Conservation (phyloP, 2,329 filamentous ascomycete species). For the Pestalotiopsis sp. region DNA sequence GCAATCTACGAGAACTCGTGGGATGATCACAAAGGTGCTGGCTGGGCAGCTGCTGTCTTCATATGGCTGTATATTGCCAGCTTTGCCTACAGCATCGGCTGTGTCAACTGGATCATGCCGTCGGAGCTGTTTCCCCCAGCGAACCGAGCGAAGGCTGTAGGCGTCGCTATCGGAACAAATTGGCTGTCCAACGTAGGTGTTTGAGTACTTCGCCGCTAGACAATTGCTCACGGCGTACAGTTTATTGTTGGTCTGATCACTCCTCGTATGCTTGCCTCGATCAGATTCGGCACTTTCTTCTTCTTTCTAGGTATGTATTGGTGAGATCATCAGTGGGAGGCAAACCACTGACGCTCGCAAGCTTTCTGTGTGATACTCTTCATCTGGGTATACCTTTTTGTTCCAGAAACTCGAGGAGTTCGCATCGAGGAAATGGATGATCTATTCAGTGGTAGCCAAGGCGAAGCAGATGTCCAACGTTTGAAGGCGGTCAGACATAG, state of each 20-base stretch:
- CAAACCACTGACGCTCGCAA: not conserved
- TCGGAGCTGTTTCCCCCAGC: not conserved
- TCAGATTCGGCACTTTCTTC: not conserved
- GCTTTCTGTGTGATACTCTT: not conserved
- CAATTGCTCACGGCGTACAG: not conserved
- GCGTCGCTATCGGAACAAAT: not conserved
- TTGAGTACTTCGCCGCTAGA: not conserved
- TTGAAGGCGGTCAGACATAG: not conserved
- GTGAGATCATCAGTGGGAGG: constrained; percentile 48
- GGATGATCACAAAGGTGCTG: not conserved
- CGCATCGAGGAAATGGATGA: not conserved
- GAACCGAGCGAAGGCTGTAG: constrained; percentile 1
- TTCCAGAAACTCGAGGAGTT: not conserved
- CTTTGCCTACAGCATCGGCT: constrained; percentile 1
- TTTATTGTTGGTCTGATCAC: not conserved
- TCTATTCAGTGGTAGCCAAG: not conserved
- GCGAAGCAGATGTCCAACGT: not conserved
- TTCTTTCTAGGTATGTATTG: not conserved
- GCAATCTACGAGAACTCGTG: not conserved
- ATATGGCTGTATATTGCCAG: constrained; percentile 2
- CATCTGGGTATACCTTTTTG: not conserved
- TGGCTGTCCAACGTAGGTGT: not conserved
- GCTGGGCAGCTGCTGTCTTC: not conserved
- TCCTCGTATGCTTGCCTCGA: not conserved
- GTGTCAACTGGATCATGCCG: constrained; percentile 2